Percentiles rank a stretch among this genome's conserved stretches.
These are phyloP conservation scores for Hypoxylon sp. DNA, from an alignment of 2,329 filamentous ascomycete genomes.

Conservation along the genomic window DNA sequence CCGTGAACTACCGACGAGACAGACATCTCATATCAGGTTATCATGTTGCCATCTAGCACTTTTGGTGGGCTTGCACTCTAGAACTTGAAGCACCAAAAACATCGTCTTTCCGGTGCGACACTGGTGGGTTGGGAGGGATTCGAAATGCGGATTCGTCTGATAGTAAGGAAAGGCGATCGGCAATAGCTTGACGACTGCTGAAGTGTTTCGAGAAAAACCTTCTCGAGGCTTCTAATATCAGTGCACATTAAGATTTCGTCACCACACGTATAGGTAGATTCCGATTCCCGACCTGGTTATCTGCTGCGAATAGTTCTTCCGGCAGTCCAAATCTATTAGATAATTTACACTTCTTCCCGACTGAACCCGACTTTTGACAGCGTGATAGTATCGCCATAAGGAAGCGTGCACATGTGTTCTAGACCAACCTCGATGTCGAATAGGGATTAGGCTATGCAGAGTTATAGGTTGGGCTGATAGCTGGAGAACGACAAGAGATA, in stretches of 20 bases:
- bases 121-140: not conserved
- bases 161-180: slow-evolving; percentile 21
- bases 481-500: slow-evolving; percentile 10
- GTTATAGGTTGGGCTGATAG: slow-evolving; percentile 23
- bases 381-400: slow-evolving; percentile 38
- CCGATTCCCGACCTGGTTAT: slow-evolving; percentile 33
- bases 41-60: slow-evolving; percentile 10
- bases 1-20: slow-evolving; percentile 29
- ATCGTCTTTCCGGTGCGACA: slow-evolving; percentile 15
- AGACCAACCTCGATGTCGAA: slow-evolving; percentile 27
- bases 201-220: slow-evolving; percentile 31
- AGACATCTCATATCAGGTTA: slow-evolving; percentile 32
- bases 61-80: slow-evolving; percentile 6
- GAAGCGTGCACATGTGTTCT: slow-evolving; percentile 34
- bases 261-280: slow-evolving; percentile 16
- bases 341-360: slow-evolving; percentile 31
- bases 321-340: slow-evolving; percentile 30
- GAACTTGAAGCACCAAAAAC: slow-evolving; percentile 11
- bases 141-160: slow-evolving; percentile 18
- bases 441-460: slow-evolving; percentile 33
- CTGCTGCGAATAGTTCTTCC: slow-evolving; percentile 9
- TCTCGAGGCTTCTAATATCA: slow-evolving; percentile 25
- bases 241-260: slow-evolving; percentile 27
- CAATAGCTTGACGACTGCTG: slow-evolving; percentile 29
- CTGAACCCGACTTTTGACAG: slow-evolving; percentile 27